phyloP scores from a whole-genome alignment of 164 flowering plant species.

The Tetrastigma voinierianum region DNA sequence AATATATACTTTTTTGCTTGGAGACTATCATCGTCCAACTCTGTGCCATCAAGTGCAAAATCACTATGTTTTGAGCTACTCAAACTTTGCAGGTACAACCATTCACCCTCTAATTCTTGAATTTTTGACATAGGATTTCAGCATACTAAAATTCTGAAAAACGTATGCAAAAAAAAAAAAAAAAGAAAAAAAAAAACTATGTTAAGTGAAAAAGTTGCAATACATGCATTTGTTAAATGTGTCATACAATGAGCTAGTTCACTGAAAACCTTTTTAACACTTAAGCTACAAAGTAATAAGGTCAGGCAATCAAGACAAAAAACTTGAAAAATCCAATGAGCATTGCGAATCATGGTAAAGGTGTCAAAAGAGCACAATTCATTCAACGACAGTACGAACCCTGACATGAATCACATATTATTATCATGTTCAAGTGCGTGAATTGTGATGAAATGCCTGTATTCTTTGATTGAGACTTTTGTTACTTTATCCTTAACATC shows the following conservation, averaged over 20 bases:
- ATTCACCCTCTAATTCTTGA: constrained; percentile 82
- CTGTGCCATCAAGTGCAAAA: constrained; percentile 40
- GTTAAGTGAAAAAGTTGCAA: neutral
- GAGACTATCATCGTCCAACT: constrained; percentile 57
- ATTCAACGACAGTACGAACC: no score
- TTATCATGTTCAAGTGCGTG: no score
- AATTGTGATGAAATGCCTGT: no score
- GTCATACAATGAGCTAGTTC: neutral
- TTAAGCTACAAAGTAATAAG: no score
- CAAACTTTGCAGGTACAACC: constrained; percentile 45
- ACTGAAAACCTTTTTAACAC: no score
- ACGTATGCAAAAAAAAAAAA: neutral
- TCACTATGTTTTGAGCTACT: constrained; percentile 27
- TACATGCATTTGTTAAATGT: neutral
- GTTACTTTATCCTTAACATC: no score
- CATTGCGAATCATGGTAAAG: no score
- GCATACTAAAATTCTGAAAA: constrained; percentile 58
- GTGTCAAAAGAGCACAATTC: no score
- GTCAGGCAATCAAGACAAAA: no score
- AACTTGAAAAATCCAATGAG: no score
- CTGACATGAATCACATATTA: no score
- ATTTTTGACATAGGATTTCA: constrained; percentile 74
- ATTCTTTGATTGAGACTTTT: no score
- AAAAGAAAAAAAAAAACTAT: neutral
- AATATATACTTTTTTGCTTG: constrained; percentile 29